phyloP scores from a whole-genome alignment of 176 grass and related monocot genomes.

The Oryza glumipatula region DNA sequence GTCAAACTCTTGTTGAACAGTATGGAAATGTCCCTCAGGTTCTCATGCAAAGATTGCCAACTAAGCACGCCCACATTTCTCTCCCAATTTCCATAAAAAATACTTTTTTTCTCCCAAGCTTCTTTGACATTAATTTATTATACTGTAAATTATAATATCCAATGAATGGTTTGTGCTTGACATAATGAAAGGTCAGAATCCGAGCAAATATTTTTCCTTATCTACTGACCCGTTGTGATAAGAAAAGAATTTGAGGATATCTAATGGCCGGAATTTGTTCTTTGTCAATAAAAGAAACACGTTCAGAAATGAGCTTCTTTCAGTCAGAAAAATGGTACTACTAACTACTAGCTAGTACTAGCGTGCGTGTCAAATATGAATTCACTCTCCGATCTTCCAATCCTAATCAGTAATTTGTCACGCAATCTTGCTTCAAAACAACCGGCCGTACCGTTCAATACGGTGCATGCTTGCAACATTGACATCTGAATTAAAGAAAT shows the following conservation, averaged over 20 bases:
- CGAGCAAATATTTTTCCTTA: background rate
- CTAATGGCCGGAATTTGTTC: background rate
- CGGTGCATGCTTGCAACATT: background rate
- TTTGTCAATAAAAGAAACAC: background rate
- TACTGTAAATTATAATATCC: background rate
- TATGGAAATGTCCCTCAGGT: background rate
- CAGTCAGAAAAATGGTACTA: background rate
- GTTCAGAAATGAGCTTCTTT: slow-evolving; percentile 27
- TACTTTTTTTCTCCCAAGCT: background rate
- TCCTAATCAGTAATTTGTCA: background rate
- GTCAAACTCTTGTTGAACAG: slow-evolving; percentile 5
- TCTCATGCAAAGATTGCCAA: slow-evolving; percentile 37
- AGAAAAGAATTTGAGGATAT: no score
- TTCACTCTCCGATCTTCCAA: background rate
- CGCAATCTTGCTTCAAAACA: background rate
- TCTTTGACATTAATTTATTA: background rate
- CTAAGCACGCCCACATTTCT: background rate
- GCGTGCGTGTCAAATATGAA: background rate
- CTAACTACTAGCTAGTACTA: background rate
- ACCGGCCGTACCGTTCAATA: background rate
- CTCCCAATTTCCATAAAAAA: background rate
- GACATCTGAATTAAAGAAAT: background rate
- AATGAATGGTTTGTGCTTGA: background rate
- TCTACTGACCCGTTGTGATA: background rate
- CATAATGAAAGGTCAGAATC: background rate